Evolutionary conservation across 176 grass and related monocot genomes (phyloP).

Genomic region (Avena eriantha): DNA sequence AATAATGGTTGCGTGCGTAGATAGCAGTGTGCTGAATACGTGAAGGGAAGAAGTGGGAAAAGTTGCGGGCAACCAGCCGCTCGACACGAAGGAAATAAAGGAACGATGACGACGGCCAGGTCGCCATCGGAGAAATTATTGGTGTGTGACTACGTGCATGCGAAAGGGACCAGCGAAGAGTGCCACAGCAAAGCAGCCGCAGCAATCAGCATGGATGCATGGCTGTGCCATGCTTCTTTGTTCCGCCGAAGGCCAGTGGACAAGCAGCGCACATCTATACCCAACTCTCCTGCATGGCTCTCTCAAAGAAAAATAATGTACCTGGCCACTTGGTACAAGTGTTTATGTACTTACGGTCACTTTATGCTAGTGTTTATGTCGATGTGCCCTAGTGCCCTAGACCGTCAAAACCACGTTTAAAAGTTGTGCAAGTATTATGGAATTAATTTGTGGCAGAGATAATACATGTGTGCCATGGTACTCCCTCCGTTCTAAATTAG

Average conservation of each 20-base stretch:
- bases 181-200: not conserved
- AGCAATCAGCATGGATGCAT: not conserved
- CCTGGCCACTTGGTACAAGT: too few species aligned
- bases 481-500: too few species aligned
- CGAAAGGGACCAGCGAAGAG: not conserved
- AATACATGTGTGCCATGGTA: too few species aligned
- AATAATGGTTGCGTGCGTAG: not conserved
- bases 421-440: too few species aligned
- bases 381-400: too few species aligned
- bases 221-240: not conserved
- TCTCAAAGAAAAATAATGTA: not conserved
- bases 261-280: not conserved
- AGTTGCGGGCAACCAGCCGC: not conserved
- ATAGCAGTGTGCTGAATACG: not conserved
- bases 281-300: too few species aligned
- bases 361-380: too few species aligned
- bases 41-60: not conserved
- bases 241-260: not conserved
- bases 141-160: slow-evolving; percentile 32
- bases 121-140: slow-evolving; percentile 39
- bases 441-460: too few species aligned
- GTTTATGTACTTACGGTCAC: too few species aligned
- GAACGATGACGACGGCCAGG: slow-evolving; percentile 25
- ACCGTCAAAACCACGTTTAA: too few species aligned
- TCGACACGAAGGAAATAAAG: not conserved